Base-by-base conservation (phyloP, 2,329 filamentous ascomycete species). In the Aspergillus brasiliensis region DNA sequence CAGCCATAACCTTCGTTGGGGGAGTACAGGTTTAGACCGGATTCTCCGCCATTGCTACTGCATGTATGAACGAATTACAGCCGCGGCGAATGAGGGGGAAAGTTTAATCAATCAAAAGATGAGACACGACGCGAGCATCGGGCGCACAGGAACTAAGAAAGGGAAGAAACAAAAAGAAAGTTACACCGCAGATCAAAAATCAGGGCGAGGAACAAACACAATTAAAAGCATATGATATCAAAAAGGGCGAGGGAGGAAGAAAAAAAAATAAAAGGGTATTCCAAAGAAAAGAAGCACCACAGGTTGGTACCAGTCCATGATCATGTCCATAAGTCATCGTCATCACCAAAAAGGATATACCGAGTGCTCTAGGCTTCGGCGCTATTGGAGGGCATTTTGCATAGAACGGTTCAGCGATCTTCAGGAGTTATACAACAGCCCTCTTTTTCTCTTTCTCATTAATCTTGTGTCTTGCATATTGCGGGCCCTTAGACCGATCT, bases 321-420 rank as follows among this genome's bases (percentile, higher is more conserved):
- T 31, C 23, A 44, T 57, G 49, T 57, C 38, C 53, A 60, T 60
- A 58, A 51, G 42, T 59, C 37, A 37, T 59, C 47, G 49, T 52
- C 37, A 37, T 57, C 47, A 52, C 51, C 55, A 53, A 57, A 31
- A 64, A 62, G 56, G 65, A 21, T 52, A 66, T 57, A 65, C 40
- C 44, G 21, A 56, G 55, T 38, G 54, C 57, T 49, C 52, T 47
- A 51, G 37, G 57, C 46, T 56, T 55, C 56, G 44, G 51, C 56
- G 34, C 42, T 48, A 51, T 62, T 58, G 60, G 60, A 54, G 52
- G 58, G 34, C 27, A 40, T 65, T 62, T 67, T 63, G 65, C 66
- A 68, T 68, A 66, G 64, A 69, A 61, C 59, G 62, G 62, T 59
- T 62, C 51, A 65, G 59, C 60, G 60, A 61, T 59, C 46, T 62